Conservation (phyloP, 139 green algal species). For the Eudorina sp. region DNA sequence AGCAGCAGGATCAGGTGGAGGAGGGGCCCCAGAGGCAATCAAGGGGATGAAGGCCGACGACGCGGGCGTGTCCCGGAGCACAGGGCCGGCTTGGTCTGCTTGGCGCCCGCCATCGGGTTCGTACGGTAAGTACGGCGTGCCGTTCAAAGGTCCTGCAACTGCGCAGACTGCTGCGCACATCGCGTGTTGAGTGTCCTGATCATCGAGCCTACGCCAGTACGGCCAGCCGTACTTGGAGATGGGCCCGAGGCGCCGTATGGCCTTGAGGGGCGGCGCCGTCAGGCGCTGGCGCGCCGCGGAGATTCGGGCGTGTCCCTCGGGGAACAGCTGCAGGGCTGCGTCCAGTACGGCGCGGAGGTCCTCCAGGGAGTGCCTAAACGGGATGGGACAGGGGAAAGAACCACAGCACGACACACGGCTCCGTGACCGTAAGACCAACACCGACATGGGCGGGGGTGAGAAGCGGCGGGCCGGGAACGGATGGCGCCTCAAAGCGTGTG, state of each 20-base stretch:
- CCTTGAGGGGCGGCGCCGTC: not conserved
- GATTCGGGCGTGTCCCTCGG: constrained; percentile 23
- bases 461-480: too few species aligned
- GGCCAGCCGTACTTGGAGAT: constrained; percentile 29
- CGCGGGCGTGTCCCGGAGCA: too few species aligned
- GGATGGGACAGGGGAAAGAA: too few species aligned
- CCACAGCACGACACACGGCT: too few species aligned
- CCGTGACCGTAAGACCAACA: too few species aligned
- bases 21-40: too few species aligned
- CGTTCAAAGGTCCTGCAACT: not conserved
- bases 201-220: not conserved
- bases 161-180: not conserved
- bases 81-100: too few species aligned
- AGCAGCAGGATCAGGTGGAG: too few species aligned
- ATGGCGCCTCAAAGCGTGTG: too few species aligned
- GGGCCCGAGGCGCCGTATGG: constrained; percentile 14
- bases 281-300: constrained; percentile 15
- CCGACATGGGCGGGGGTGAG: too few species aligned
- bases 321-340: constrained; percentile 44
- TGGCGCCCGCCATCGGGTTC: constrained; percentile 9
- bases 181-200: not conserved
- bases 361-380: constrained; percentile 44
- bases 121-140: constrained; percentile 8
- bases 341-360: constrained; percentile 59
- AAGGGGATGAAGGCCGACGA: too few species aligned